Evolutionary conservation across 306 rosid species (phyloP).

Genomic region (Myrica gale): DNA sequence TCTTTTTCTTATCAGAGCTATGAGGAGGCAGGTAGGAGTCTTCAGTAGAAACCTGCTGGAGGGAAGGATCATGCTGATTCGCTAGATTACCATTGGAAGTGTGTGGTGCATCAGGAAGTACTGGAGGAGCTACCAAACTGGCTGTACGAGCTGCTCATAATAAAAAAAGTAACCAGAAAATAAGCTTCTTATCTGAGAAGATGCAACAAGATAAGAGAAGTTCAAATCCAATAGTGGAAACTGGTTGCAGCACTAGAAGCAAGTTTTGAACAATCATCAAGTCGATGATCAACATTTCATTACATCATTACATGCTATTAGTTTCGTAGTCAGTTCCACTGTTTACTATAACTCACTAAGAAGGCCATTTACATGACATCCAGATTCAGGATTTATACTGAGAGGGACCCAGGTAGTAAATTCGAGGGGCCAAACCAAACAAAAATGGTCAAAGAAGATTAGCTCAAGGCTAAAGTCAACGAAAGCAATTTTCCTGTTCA

Average conservation of each 20-base stretch:
- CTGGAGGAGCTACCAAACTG: constrained; percentile 31
- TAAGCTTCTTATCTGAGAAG: constrained; percentile 18
- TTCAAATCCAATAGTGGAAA: background rate
- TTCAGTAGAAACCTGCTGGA: constrained; percentile 38
- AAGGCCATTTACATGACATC: background rate
- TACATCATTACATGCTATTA: background rate
- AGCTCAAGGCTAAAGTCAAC: background rate
- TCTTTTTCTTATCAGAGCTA: constrained; percentile 32
- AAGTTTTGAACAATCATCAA: background rate
- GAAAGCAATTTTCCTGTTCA: background rate
- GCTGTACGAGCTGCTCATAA: constrained; percentile 36
- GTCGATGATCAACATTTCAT: background rate
- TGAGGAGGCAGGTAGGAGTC: constrained; percentile 37
- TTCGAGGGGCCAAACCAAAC: background rate
- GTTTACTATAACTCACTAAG: background rate
- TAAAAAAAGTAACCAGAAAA: constrained; percentile 34
- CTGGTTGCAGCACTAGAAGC: background rate
- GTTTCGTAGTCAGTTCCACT: background rate
- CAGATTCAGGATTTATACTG: background rate
- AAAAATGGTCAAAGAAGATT: background rate
- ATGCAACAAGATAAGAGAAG: constrained; percentile 16
- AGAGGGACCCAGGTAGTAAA: background rate
- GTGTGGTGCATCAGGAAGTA: constrained; percentile 32
- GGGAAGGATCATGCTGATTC: constrained; percentile 36
- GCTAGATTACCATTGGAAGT: constrained; percentile 45